Evolutionary conservation across 176 grass and related monocot species (phyloP), one percentile per base, ranked within the genome.

Genomic region (Typha latifolia): DNA sequence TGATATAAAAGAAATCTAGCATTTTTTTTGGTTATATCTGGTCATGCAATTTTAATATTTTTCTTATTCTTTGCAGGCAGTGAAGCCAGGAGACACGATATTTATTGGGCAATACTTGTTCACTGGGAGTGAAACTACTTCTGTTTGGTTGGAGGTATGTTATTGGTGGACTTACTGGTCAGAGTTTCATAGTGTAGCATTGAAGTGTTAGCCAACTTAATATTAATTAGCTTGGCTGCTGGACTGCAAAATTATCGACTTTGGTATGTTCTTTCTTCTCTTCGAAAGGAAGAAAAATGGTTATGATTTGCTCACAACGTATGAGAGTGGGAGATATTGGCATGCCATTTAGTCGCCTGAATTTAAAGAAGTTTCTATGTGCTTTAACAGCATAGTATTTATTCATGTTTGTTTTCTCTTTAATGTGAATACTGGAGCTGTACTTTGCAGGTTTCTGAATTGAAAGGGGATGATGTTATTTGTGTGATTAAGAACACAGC

Each of bases 51-150:
- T 57, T 21, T 57, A 51, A 24, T 12, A 6, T 43, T 14, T 15
- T 51, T 8, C 72, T 47, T 56, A 18, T 71, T 34, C 50, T 16
- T 73, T 77, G 70, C 81, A 94, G 95, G 84, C 89, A 61, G 65
- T 99, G 67, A 99, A 80, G 47, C 89, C 86, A 43, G 89, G 89
- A 48, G 95, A 77, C 66, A 90, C 95, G 3, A 99, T 99, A 83
- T 99, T 99, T 72, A 88, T 99, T 14, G 95, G 95, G 0, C 95
- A 99, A 69, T 99, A 99, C 53, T 79, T 99, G 81, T 99, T 99
- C 81, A 99, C 95, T n/a, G 95, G 95, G 15, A 94, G 95, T 14
- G 95, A 99, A 77, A 99, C 89, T 75, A 99, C 95, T 70, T 99
- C 89, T 62, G 95, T 93, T 71, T 99, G 95, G 95, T 74, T 99